Evolutionary conservation across 1,139 yeast genomes (phyloP), one percentile per base, ranked within the genome.

Genomic region (Pichia sp.): DNA sequence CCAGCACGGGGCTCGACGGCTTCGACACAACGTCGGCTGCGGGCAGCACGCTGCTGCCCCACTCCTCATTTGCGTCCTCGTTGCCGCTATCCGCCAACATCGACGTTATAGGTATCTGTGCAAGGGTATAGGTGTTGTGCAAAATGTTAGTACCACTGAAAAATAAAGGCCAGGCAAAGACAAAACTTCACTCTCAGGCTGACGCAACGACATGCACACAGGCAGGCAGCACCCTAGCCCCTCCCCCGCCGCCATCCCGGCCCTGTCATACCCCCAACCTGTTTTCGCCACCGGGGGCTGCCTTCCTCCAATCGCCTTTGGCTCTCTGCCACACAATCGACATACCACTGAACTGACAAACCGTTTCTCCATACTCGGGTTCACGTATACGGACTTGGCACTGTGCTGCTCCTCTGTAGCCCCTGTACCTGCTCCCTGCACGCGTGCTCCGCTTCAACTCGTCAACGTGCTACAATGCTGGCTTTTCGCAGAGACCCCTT

Each of bases 341-440:
- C 54, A 45, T 52, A 52, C 54, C 41, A 45, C 49, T 44, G 54
- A 29, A 11, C 52, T 40, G 16, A 10, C 51, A 45, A 45, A 40
- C 10, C 49, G 40, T 42, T 42, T 42, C 45, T 42, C 45, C 45
- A 42, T 42, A 42, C 19, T 29, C 45, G 5, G 8, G 41, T 13
- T 38, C 41, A n/a, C 8, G 41, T 38, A n/a, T 38, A 38, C 19
- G 15, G 41, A 38, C 41, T 13, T 13, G 41, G 16, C 41, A n/a
- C 41, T 38, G 16, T 3, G 13, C 15, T 38, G 41, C 16, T 38
- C 16, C 15, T 13, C 16, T 38, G 41, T 38, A 16, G 8, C 15
- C 16, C 41, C 41, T 38, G 19, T 16, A 13, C 41, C 41, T 38
- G 41, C 41, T 38, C 41, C 41, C 41, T n/a, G 41, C 15, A 38